Evolutionary conservation across 176 grass and related monocot species (phyloP).

Genomic region (Tillandsia leiboldiana): DNA sequence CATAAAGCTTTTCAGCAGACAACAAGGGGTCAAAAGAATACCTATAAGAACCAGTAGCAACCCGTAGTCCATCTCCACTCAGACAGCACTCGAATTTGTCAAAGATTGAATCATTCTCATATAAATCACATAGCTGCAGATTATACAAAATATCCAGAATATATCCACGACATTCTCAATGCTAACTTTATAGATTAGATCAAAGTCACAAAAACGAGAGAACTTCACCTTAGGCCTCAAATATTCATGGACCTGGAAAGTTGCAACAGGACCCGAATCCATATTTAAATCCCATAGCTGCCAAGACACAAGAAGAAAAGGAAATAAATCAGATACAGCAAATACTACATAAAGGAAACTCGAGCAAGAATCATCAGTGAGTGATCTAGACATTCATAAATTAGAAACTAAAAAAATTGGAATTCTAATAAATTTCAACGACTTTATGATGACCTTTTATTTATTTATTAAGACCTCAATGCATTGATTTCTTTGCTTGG

Average conservation of each 20-base stretch:
- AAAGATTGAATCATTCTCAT: constrained; percentile 84
- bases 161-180: constrained; percentile 8
- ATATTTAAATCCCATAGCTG: constrained; percentile 94
- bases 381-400: background rate
- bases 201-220: constrained; percentile 18
- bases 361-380: background rate
- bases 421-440: background rate
- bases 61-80: constrained; percentile 57
- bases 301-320: background rate
- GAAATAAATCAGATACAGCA: background rate
- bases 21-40: constrained; percentile 25
- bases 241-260: constrained; percentile 85
- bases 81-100: constrained; percentile 89
- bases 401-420: constrained; percentile 9
- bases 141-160: constrained; percentile 15
- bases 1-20: constrained; percentile 15
- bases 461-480: no score
- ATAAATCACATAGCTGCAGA: constrained; percentile 77
- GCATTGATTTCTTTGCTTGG: no score
- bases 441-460: no score
- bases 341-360: background rate
- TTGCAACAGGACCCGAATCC: constrained; percentile 79
- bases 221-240: constrained; percentile 76
- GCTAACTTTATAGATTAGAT: background rate
- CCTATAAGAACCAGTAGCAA: constrained; percentile 89